A percentile compares a stretch with the other conserved stretches of the same genome.
phyloP scores from a whole-genome alignment of 2,329 filamentous ascomycete species.

The Colletotrichum sp. region DNA sequence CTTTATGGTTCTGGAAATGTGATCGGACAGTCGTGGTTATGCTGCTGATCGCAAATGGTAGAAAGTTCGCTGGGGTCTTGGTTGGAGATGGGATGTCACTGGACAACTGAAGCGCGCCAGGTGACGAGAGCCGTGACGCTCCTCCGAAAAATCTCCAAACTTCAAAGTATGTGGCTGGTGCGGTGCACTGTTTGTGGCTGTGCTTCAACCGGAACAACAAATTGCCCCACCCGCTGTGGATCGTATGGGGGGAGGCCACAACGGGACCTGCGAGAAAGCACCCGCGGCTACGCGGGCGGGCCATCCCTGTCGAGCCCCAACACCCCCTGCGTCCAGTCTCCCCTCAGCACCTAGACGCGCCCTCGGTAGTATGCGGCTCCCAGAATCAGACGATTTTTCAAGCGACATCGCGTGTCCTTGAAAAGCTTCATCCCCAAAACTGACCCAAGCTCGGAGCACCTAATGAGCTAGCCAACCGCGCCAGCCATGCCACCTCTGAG shows the following conservation, averaged over 20 bases:
- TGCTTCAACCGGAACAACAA: neutral
- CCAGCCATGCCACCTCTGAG: neutral
- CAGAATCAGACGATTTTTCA: slow-evolving; percentile 5
- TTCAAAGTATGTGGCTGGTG: neutral
- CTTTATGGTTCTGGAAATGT: neutral
- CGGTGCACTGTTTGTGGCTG: neutral
- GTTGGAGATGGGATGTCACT: neutral
- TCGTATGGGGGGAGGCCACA: neutral
- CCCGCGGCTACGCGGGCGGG: slow-evolving; percentile 16
- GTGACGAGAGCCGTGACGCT: neutral
- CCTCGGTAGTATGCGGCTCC: slow-evolving; percentile 7
- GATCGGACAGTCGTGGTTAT: neutral
- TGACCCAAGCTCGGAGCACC: neutral
- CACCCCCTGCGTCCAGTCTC: neutral
- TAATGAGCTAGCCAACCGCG: neutral
- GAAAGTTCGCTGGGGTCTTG: neutral
- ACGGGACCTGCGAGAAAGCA: slow-evolving; percentile 12
- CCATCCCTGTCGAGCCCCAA: slow-evolving; percentile 8
- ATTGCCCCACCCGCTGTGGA: neutral
- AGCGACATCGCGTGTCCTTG: neutral
- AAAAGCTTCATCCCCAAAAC: neutral
- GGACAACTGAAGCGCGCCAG: neutral
- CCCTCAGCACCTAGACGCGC: neutral
- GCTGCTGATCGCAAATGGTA: neutral
- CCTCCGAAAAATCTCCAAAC: neutral